These are phyloP conservation scores for Adenanthera pavonina DNA, from an alignment of 306 rosid species.

Conservation along the genomic window DNA sequence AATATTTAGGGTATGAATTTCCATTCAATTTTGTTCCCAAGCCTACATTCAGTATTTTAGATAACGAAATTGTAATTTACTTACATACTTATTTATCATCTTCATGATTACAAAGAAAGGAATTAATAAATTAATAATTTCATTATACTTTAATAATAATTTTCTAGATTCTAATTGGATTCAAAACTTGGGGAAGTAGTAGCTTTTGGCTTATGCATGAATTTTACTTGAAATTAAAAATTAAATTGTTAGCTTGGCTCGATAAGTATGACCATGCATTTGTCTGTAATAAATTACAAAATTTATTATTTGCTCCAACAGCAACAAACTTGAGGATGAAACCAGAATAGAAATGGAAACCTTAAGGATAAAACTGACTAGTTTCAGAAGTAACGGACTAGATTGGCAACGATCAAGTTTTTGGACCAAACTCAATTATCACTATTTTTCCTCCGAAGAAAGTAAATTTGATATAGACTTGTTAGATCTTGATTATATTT, in stretches of 20 bases:
- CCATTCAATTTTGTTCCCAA: background rate
- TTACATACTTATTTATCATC: too few relatives aligned
- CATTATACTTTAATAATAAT: conserved; percentile 10
- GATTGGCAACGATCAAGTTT: background rate
- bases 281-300: background rate
- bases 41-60: conserved; percentile 8
- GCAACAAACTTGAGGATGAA: background rate
- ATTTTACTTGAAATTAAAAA: background rate
- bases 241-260: background rate
- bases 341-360: conserved; percentile 10
- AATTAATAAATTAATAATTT: background rate
- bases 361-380: conserved; percentile 14
- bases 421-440: background rate
- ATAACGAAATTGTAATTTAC: background rate
- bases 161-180: background rate
- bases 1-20: background rate
- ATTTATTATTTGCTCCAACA: conserved; percentile 5
- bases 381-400: background rate
- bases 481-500: background rate
- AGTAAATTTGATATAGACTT: background rate
- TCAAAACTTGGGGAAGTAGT: conserved; percentile 20
- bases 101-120: background rate
- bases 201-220: conserved; percentile 8
- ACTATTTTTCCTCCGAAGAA: background rate
- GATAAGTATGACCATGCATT: background rate